These are phyloP conservation scores for Aspergillus conjunctus DNA, from an alignment of 495 filamentous ascomycete genomes.

Conservation along the genomic window DNA sequence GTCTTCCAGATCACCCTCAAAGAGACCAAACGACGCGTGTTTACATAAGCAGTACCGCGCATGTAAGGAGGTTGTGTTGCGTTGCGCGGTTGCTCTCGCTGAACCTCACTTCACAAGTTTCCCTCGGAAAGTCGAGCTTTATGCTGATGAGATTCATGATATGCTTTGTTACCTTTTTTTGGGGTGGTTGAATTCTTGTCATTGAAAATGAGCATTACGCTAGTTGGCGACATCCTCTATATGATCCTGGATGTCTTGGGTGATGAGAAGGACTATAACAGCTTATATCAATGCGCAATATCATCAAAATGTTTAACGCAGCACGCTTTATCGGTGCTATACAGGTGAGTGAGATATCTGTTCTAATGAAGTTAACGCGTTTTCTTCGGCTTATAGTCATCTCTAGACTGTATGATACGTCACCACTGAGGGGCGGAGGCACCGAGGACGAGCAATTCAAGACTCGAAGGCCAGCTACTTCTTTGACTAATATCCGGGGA, in stretches of 20 bases:
- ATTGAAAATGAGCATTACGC: slow-evolving; percentile 25
- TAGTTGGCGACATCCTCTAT: slow-evolving; percentile 30
- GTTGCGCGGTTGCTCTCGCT: background rate
- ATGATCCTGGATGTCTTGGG: slow-evolving; percentile 34
- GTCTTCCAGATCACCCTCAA: background rate
- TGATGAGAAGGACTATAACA: slow-evolving; percentile 34
- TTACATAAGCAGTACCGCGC: slow-evolving; percentile 27
- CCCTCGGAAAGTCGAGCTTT: slow-evolving; percentile 1
- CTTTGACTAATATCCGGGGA: slow-evolving; percentile 7
- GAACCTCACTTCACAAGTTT: background rate
- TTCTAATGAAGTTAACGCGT: background rate
- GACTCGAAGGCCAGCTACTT: slow-evolving; percentile 23
- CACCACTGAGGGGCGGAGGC: slow-evolving; percentile 40
- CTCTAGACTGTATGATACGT: slow-evolving; percentile 40
- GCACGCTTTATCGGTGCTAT: slow-evolving; percentile 63
- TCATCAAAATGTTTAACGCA: slow-evolving; percentile 44
- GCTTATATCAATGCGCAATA: slow-evolving; percentile 33
- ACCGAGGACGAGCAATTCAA: slow-evolving; percentile 41
- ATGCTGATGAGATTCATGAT: slow-evolving; percentile 7
- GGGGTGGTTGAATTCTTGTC: background rate
- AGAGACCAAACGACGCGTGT: slow-evolving; percentile 21
- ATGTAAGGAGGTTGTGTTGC: background rate
- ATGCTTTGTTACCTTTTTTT: background rate
- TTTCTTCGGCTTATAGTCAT: slow-evolving; percentile 9
- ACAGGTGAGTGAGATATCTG: slow-evolving; percentile 48